Evolutionary conservation across 306 rosid genomes (phyloP), one percentile per base, ranked within the genome.

Genomic region (Ochetophila trinervis): DNA sequence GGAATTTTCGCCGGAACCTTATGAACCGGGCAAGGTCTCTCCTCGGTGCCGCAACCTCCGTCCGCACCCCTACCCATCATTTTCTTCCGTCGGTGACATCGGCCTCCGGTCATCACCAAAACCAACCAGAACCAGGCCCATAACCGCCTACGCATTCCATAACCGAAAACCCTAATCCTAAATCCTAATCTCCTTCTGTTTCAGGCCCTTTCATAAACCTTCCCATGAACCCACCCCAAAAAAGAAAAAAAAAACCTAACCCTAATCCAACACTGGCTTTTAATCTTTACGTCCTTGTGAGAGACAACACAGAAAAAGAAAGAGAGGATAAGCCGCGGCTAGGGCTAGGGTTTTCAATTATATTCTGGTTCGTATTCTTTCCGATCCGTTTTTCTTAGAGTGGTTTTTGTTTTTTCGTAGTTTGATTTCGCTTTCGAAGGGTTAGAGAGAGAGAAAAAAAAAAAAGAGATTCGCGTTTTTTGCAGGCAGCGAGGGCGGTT

Each of bases 81-180:
- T 65, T 69, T 76, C 85, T 57, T 71, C 79, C 75, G 68, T 79
- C 79, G 88, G 80, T 76, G 85, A 80, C 91, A 94, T 90, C 84
- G 84, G 66, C 50, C 84, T 62, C 82, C 92, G 77, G 88, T 88
- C 97, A 94, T 90, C 80, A 73, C 80, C 99, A 74, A 83, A 76
- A 76, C 81, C 53, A 83, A 77, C 72, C 37, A 63, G 37, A 83
- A 77, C 72, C 37, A 63, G 37, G 67, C 65, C 74, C 76, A 21
- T 59, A 68, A 53, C 61, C 64, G 32, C 58, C 62, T 54, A 68
- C 67, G 69, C 83, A 80, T 78, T 74, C 97, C 99, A 94, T 94
- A 72, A 55, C 73, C 70, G n/a, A 77, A 74, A 27, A 76, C 53
- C 63, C 70, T 48, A 86, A 75, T 73, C 85, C 79, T 75, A 27